phyloP scores from a whole-genome alignment of 2,329 filamentous ascomycete genomes.

The Aureobasidium sp. region DNA sequence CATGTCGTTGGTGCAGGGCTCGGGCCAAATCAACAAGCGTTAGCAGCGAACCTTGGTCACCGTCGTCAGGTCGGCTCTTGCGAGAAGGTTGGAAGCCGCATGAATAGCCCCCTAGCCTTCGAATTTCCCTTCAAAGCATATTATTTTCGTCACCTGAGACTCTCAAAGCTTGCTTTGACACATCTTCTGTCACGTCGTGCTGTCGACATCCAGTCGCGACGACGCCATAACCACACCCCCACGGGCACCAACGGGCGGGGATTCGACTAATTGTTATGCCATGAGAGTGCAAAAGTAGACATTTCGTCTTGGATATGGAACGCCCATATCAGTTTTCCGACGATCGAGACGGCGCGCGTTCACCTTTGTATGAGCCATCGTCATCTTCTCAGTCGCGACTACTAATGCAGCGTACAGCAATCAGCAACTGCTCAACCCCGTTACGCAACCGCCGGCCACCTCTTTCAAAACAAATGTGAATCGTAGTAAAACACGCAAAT shows the following conservation, averaged over 20 bases:
- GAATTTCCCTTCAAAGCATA: background rate
- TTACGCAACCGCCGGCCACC: conserved; percentile 36
- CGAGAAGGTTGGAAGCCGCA: background rate
- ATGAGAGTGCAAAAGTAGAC: conserved; percentile 11
- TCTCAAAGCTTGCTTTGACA: background rate
- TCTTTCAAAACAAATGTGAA: conserved; percentile 81
- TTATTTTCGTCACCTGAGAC: conserved; percentile 7
- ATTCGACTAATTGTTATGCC: background rate
- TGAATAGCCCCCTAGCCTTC: conserved; percentile 1
- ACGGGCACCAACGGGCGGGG: conserved; percentile 9
- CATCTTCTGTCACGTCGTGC: background rate
- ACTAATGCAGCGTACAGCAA: conserved; percentile 24
- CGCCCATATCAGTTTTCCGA: conserved; percentile 35
- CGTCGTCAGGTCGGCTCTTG: background rate
- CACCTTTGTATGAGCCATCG: conserved; percentile 28
- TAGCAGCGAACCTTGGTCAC: conserved; percentile 3
- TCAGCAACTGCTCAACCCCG: conserved; percentile 23
- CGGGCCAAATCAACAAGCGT: conserved; percentile 2
- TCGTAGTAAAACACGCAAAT: conserved; percentile 86
- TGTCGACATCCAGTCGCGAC: background rate
- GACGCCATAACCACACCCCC: background rate
- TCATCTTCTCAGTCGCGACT: conserved; percentile 19
- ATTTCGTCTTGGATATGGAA: conserved; percentile 25
- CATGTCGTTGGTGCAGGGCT: background rate
- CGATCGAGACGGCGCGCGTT: conserved; percentile 26